Conservation (phyloP, 2,329 filamentous ascomycete genomes). For the Fusarium sp. region DNA sequence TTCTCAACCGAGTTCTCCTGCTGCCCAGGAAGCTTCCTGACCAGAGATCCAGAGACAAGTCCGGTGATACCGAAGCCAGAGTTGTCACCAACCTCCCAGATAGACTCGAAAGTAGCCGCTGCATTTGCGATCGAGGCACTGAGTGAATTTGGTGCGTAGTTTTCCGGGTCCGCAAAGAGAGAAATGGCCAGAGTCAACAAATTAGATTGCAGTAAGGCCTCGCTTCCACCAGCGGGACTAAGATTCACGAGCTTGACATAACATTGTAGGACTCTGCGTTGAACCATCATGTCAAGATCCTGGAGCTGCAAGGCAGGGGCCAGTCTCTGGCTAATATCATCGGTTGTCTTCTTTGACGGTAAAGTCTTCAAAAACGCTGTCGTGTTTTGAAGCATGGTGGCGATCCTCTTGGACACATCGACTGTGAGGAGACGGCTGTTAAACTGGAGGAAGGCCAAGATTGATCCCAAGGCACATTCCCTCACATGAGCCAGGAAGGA, state of each 20-base stretch:
- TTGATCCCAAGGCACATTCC: constrained; percentile 92
- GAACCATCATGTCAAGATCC: constrained; percentile 93
- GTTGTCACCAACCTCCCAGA: constrained; percentile 97
- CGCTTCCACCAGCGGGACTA: constrained; percentile 85
- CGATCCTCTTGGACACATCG: constrained; percentile 92
- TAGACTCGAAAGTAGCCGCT: constrained; percentile 88
- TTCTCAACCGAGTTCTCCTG: constrained; percentile 63
- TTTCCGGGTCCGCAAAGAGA: constrained; percentile 92
- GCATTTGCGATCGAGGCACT: constrained; percentile 93
- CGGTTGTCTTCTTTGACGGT: constrained; percentile 84
- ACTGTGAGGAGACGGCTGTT: constrained; percentile 92
- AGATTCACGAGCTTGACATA: constrained; percentile 92
- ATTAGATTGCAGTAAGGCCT: constrained; percentile 90
- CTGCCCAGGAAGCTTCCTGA: constrained; percentile 77
- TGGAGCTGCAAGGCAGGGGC: constrained; percentile 88
- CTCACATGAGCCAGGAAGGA: constrained; percentile 95
- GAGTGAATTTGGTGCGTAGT: constrained; percentile 84
- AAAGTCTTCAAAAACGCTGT: constrained; percentile 88
- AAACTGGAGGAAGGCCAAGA: constrained; percentile 92
- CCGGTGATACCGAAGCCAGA: constrained; percentile 94
- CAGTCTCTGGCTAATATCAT: constrained; percentile 86
- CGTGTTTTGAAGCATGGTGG: constrained; percentile 95
- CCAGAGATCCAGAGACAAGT: constrained; percentile 80
- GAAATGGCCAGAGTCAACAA: constrained; percentile 89
- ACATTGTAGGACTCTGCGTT: constrained; percentile 91